Conservation (phyloP, 805 yeast species). For the Kregervanrija fluxuum region DNA sequence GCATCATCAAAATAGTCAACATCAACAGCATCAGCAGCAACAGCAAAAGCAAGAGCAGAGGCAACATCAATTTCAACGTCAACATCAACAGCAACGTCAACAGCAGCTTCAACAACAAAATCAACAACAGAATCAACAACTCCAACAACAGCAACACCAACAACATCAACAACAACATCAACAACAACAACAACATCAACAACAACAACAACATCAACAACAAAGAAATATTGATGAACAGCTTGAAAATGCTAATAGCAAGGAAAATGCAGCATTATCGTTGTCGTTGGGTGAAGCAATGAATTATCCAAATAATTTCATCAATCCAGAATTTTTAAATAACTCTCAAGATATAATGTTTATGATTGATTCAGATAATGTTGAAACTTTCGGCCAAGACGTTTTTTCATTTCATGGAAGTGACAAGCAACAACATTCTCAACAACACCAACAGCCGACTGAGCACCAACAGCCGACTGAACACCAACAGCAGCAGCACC, state of each 20-base stretch:
- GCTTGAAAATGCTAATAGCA: constrained; percentile 1
- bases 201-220: neutral
- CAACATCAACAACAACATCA: neutral
- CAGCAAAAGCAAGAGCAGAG: neutral
- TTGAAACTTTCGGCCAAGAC: constrained; percentile 6
- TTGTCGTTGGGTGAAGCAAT: no score
- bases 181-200: neutral
- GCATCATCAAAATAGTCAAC: neutral
- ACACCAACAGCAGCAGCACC: no score
- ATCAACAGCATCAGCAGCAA: constrained; percentile 1
- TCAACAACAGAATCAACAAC: neutral
- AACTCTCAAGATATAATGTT: constrained; percentile 14
- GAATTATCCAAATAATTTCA: constrained; percentile 7
- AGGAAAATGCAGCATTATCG: neutral
- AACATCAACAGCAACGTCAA: neutral
- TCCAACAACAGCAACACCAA: neutral
- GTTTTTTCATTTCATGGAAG: no score
- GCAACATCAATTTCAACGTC: neutral
- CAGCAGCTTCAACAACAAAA: neutral
- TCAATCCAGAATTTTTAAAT: constrained; percentile 16
- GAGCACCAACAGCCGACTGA: no score
- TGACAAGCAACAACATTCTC: no score
- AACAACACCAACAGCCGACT: no score
- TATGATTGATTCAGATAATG: constrained; percentile 17
- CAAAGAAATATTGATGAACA: neutral